Evolutionary conservation across 345 rosid genomes (phyloP), one percentile per base, ranked within the genome.

Genomic region (Hypericum perforatum): DNA sequence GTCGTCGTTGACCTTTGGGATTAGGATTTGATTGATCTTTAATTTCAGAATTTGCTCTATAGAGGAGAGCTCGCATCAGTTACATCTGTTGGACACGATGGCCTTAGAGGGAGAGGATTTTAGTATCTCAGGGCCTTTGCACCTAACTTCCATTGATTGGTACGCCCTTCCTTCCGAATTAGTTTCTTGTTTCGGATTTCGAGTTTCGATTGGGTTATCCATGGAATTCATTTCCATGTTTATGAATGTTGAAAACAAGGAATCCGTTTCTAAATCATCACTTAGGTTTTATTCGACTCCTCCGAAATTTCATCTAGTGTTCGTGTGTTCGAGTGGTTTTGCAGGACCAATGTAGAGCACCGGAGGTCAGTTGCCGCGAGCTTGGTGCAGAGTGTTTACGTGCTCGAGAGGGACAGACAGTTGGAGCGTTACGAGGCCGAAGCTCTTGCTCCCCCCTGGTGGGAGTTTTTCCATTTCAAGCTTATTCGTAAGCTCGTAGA

Each of bases 341-440:
- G 58, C 62, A 88, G 97, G 98, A 68, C 70, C 37, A 71, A 89
- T 77, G 69, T 60, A 43, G 61, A 86, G 43, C 94, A 89, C 53
- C 65, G 72, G 41, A 74, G 92, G 63, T 77, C 92, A 6, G 76
- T 94, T 49, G 79, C 89, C 39, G 94, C 95, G 44, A 69, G 82
- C 65, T 72, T 94, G 60, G 92, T 94, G 49, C 82, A 86, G 62
- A 91, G 97, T 16, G 88, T 80, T 56, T 84, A 84, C 60, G 63
- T 80, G 54, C 60, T 82, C 15, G 97, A 89, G 70, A 79, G 84
- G 53, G 99, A 94, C 60, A 87, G 95, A 70, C 99, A 92, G 69
- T 72, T 70, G 55, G 75, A 80, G 56, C 86, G 92, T 14, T 61
- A 71, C 48, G 91, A 72, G 48, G 65, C 74, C 7, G 65, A 71